A percentile compares a stretch with the other conserved stretches of the same genome.
Evolutionary conservation across 331 rosid species (phyloP).

Genomic region (Rosa hybrid): DNA sequence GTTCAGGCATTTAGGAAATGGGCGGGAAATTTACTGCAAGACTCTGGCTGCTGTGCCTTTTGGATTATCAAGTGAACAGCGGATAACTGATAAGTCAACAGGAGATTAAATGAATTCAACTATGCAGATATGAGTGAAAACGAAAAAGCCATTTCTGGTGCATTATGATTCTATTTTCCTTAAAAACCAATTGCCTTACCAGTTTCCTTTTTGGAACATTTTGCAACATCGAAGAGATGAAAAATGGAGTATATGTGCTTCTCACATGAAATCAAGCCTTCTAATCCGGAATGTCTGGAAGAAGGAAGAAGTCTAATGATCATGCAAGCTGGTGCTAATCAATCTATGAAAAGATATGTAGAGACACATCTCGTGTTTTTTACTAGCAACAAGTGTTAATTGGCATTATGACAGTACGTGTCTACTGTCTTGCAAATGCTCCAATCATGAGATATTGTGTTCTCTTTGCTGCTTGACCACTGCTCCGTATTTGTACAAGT

Average conservation of each 20-base stretch:
- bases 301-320: neutral
- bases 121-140: no score
- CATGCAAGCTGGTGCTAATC: neutral
- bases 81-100: neutral
- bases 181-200: neutral
- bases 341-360: neutral
- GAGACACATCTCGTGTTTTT: neutral
- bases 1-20: slow-evolving; percentile 75
- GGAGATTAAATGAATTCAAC: neutral
- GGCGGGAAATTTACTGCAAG: slow-evolving; percentile 23
- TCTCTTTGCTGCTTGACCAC: neutral
- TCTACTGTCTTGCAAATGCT: neutral
- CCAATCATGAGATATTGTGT: neutral
- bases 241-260: neutral
- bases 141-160: neutral
- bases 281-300: neutral
- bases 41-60: neutral
- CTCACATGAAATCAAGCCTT: neutral
- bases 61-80: neutral
- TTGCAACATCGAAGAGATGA: neutral
- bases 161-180: neutral
- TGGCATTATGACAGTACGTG: neutral
- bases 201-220: neutral
- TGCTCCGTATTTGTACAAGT: neutral
- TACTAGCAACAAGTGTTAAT: neutral